Conservation (phyloP, 2,329 filamentous ascomycete genomes). For the Apiospora marii region DNA sequence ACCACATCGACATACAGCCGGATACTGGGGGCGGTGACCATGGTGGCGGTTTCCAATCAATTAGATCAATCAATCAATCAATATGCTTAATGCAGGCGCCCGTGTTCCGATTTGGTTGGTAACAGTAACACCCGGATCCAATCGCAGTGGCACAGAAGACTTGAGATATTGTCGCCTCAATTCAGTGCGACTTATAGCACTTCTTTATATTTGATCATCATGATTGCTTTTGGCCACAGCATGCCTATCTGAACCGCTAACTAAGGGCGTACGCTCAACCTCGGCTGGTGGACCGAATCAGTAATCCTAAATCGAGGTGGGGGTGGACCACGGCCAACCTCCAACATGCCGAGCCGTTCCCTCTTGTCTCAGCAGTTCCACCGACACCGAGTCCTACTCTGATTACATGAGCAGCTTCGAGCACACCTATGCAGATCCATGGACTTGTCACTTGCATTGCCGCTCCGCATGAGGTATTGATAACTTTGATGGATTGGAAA, state of each 20-base stretch:
- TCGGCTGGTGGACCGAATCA: conserved; percentile 11
- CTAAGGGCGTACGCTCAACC: neutral
- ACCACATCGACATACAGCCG: conserved; percentile 50
- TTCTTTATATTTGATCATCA: neutral
- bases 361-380: neutral
- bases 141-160: neutral
- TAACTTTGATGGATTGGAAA: neutral
- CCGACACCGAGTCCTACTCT: neutral
- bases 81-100: neutral
- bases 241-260: neutral
- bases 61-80: neutral
- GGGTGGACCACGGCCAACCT: neutral
- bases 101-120: neutral
- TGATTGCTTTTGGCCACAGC: neutral
- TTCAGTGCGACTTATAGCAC: neutral
- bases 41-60: conserved; percentile 24
- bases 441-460: neutral
- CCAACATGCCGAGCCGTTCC: neutral
- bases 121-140: neutral
- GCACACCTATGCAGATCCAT: neutral
- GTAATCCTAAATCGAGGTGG: conserved; percentile 1
- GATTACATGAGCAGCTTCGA: neutral
- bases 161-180: neutral
- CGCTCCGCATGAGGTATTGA: neutral
- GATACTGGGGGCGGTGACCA: conserved; percentile 40